Evolutionary conservation across 306 rosid genomes (phyloP), one percentile per base, ranked within the genome.

Genomic region (Prunus mume): DNA sequence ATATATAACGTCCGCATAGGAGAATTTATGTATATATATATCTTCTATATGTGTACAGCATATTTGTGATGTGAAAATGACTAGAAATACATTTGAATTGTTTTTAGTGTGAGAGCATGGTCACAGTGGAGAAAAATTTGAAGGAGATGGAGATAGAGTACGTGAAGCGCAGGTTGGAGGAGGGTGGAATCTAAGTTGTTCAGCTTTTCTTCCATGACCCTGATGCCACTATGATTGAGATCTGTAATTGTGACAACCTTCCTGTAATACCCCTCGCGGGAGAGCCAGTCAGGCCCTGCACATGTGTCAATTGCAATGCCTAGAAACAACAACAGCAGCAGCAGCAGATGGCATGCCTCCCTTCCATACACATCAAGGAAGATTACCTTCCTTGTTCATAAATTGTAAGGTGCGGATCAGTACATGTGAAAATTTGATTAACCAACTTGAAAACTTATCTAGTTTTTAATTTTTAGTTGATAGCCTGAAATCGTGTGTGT

Each of bases 131-230:
- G 27, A 25, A 25, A 25, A 25, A 25, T 25, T 25, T 25, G 27
- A 25, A 25, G 27, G 27, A 25, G 27, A 25, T 25, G 27, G 27
- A 25, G 27, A 25, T 25, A 25, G 27, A 25, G 1, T 25, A 25
- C 27, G 27, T 25, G 27, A 25, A 25, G 27, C 27, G 27, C 27
- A 25, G 27, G 27, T 1, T 25, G 1, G 27, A 25, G 27, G 27
- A 25, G 27, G 27, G 27, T 25, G 27, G 27, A 25, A 25, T 25
- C 1, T 25, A 25, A 1, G 27, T 25, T 25, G 27, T 1, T 25
- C 27, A 25, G 27, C 27, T 93, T 17, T 93, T 93, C 90, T 93
- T 93, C 86, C 98, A 87, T 58, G 93, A 93, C 54, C 97, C 98
- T 9, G 93, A 93, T 83, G 93, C 91, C 20, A 65, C 79, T 13